Evolutionary conservation across 108 stramenopile species (phyloP).

Genomic region (Cyclostephanos tholiformis): DNA sequence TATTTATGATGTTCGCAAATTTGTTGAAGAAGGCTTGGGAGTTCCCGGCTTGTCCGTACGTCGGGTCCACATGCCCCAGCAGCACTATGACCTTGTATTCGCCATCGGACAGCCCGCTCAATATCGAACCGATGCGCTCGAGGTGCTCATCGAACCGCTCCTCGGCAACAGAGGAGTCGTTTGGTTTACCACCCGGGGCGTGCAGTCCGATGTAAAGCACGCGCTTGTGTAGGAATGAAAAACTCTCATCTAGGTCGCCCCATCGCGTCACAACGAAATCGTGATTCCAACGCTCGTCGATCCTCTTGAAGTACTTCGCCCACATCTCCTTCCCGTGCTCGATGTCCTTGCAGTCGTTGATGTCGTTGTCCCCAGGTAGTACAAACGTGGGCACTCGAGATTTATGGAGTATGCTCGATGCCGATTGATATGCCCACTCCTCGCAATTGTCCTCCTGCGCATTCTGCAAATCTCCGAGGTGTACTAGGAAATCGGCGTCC

Average conservation of each 20-base stretch:
- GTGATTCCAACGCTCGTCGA: constrained; percentile 50
- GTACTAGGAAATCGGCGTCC: constrained; percentile 71
- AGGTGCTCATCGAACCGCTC: constrained; percentile 3
- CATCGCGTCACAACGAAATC: constrained; percentile 41
- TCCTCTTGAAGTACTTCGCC: too few relatives aligned
- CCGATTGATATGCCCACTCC: constrained; percentile 47
- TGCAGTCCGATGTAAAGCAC: constrained; percentile 75
- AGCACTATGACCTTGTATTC: constrained; percentile 56
- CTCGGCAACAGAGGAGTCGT: constrained; percentile 47
- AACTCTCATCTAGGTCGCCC: constrained; percentile 56
- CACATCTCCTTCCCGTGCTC: too few relatives aligned
- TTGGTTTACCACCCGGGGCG: constrained; percentile 49
- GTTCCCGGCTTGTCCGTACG: constrained; percentile 6
- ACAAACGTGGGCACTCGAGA: constrained; percentile 57
- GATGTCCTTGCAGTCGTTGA: too few relatives aligned
- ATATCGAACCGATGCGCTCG: background rate
- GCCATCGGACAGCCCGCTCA: constrained; percentile 15
- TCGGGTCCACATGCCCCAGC: constrained; percentile 57
- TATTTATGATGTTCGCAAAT: constrained; percentile 24
- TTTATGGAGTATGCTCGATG: constrained; percentile 27
- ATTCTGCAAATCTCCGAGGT: constrained; percentile 76
- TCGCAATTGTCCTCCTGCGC: constrained; percentile 55
- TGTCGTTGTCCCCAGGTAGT: too few relatives aligned
- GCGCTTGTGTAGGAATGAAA: constrained; percentile 57
- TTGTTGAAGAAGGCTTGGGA: constrained; percentile 45